Percentiles rank a stretch among this genome's conserved stretches.
phyloP scores from a whole-genome alignment of 176 grass and related monocot species.

The Alopecurus myosuroides region DNA sequence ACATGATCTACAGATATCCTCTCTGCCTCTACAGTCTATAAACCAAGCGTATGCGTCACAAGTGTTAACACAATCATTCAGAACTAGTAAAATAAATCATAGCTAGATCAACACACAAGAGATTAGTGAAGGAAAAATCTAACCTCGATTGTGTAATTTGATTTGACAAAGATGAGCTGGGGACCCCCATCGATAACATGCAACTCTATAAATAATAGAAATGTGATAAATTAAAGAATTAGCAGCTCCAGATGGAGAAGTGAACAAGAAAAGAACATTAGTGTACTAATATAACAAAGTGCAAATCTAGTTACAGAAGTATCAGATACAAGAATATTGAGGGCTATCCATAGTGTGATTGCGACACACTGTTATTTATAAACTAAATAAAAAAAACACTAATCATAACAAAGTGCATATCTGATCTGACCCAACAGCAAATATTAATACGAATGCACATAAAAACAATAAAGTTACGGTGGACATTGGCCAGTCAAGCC shows the following conservation, averaged over 20 bases:
- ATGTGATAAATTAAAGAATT: neutral
- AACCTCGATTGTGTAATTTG: constrained; percentile 99
- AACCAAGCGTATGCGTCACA: constrained; percentile 24
- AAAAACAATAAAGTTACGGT: neutral
- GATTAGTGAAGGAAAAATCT: constrained; percentile 26
- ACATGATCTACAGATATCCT: constrained; percentile 99
- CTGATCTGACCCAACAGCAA: too few species aligned
- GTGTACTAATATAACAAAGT: neutral
- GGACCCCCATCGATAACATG: constrained; percentile 95
- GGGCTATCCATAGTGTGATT: neutral
- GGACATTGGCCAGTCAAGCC: neutral
- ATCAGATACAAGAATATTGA: constrained; percentile 2
- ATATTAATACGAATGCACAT: too few species aligned
- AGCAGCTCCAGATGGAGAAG: neutral
- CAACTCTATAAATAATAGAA: constrained; percentile 58
- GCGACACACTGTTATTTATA: neutral
- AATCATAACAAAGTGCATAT: neutral
- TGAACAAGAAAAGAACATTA: neutral
- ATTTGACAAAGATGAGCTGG: constrained; percentile 98
- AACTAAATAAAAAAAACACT: neutral
- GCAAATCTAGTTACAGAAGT: neutral
- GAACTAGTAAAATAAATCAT: neutral
- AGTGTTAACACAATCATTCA: neutral
- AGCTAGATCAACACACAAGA: neutral
- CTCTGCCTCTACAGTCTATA: constrained; percentile 98